Conservation (phyloP, 352 stramenopile species). For the Globisporangium uncinulatum region DNA sequence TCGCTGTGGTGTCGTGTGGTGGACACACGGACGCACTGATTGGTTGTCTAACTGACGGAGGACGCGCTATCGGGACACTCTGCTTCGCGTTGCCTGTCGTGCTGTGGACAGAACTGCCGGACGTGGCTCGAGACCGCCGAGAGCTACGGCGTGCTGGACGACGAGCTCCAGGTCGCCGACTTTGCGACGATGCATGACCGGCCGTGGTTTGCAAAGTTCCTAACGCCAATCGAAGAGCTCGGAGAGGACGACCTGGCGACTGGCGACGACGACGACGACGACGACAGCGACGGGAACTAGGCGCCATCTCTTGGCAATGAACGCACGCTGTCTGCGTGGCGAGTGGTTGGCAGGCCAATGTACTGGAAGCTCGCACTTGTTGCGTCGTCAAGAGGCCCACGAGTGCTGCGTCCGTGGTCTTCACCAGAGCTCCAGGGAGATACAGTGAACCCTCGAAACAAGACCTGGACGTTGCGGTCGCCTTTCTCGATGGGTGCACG, state of each 20-base stretch:
- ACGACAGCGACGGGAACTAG: neutral
- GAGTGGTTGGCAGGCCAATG: too few species aligned
- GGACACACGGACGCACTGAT: neutral
- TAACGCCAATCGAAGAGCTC: conserved; percentile 31
- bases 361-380: too few species aligned
- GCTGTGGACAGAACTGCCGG: conserved; percentile 39
- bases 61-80: neutral
- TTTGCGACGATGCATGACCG: conserved; percentile 51
- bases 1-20: too few species aligned
- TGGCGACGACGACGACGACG: conserved; percentile 8
- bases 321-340: neutral
- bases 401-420: neutral
- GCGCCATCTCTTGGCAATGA: too few species aligned
- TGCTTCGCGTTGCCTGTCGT: too few species aligned
- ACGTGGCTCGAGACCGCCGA: conserved; percentile 76
- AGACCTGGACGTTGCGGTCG: neutral
- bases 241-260: conserved; percentile 10
- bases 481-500: conserved; percentile 1
- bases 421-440: too few species aligned
- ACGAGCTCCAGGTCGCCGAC: conserved; percentile 59
- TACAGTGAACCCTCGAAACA: neutral
- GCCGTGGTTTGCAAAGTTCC: conserved; percentile 55
- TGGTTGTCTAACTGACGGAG: neutral
- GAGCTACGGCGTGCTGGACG: conserved; percentile 70
- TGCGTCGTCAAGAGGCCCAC: too few species aligned